A percentile compares a stretch with the other conserved stretches of the same genome.
Conservation (phyloP, 768 basidiomycete genomes). For the Suillus alpinus region DNA sequence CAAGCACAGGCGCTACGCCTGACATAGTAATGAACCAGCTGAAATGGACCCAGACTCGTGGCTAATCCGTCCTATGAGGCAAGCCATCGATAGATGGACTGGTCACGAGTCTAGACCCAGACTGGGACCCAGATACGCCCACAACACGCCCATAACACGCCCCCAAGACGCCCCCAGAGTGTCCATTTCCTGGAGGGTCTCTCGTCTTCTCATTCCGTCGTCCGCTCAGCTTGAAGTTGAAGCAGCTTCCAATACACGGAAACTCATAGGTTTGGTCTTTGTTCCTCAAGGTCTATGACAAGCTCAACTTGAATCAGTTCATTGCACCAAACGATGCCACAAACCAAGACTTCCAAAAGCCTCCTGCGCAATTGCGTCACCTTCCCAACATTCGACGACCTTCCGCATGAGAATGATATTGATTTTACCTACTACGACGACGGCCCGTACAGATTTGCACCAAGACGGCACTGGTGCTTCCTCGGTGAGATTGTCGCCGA, state of each 20-base stretch:
- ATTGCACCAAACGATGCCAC: neutral
- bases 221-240: neutral
- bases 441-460: neutral
- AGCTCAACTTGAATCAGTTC: neutral
- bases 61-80: too few species aligned
- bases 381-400: constrained; percentile 24
- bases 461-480: constrained; percentile 31
- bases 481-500: constrained; percentile 27
- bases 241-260: neutral
- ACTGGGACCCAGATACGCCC: neutral
- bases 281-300: neutral
- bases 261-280: neutral
- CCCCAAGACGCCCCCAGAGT: neutral
- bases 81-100: neutral
- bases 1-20: neutral
- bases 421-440: constrained; percentile 5
- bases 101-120: neutral
- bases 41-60: neutral
- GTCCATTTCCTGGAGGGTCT: neutral
- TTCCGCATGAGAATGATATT: constrained; percentile 24
- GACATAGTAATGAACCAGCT: neutral
- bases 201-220: neutral
- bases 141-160: neutral
- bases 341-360: neutral
- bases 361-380: constrained; percentile 10